A percentile compares a stretch with the other conserved stretches of the same genome.
These are phyloP conservation scores for Holtermanniella nyarrowii DNA, from an alignment of 768 basidiomycete genomes.

Conservation along the genomic window DNA sequence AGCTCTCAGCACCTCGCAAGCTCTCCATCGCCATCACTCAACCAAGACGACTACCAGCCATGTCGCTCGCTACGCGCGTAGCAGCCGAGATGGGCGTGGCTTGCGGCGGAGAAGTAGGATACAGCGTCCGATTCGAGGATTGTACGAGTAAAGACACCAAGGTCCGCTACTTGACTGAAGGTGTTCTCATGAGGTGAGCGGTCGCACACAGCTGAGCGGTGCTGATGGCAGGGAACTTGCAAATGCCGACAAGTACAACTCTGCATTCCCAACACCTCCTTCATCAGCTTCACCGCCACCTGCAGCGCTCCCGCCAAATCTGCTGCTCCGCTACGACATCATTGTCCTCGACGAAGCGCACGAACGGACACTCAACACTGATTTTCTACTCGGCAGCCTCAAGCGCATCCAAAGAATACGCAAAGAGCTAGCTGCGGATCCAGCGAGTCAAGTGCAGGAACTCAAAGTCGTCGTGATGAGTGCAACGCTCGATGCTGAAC, in stretches of 20 bases:
- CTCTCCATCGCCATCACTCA: constrained; percentile 33
- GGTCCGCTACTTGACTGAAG: constrained; percentile 36
- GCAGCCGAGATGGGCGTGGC: constrained; percentile 33
- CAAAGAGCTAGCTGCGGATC: constrained; percentile 44
- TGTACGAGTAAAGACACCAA: constrained; percentile 18
- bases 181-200: constrained; percentile 36
- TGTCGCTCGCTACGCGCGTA: constrained; percentile 33
- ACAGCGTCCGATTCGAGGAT: constrained; percentile 39
- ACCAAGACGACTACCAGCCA: constrained; percentile 34
- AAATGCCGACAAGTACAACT: constrained; percentile 8
- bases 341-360: constrained; percentile 95
- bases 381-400: constrained; percentile 79
- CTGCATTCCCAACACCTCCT: neutral
- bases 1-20: constrained; percentile 13
- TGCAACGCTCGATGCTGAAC: constrained; percentile 90
- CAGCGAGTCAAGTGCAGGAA: constrained; percentile 46
- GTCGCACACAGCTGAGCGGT: neutral
- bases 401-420: constrained; percentile 66
- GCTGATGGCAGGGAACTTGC: constrained; percentile 23
- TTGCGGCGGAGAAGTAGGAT: constrained; percentile 35
- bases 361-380: constrained; percentile 87
- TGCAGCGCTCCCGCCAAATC: constrained; percentile 10
- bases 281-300: neutral
- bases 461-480: constrained; percentile 95
- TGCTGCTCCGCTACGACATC: constrained; percentile 71